Base-by-base conservation (phyloP, 345 rosid genomes). In the Eucalyptus caleyi region DNA sequence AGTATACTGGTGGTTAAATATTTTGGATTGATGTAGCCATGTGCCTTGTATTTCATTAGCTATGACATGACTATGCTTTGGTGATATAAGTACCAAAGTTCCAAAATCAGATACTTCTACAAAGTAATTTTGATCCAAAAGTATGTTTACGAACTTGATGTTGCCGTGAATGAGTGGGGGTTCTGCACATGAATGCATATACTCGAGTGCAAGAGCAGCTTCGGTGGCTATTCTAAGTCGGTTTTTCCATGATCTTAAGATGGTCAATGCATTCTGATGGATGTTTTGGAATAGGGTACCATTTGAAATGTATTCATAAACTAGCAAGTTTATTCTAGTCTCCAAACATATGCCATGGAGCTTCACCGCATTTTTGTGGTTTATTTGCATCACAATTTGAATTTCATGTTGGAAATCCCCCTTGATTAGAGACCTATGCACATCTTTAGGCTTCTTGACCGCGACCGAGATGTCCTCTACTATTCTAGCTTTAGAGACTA, bases 191-290 rank as follows among this genome's bases (percentile, higher is more conserved):
- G 72, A 62, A 7, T 62, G 34, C 72, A 62, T 62, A 62, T 62
- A 62, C 5, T 62, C 9, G 0, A 62, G 72, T 30, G 34, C 72
- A 62, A 62, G 34, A 62, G 72, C 19, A 6, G 3, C 34, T 30
- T 62, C 3, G 3, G 9, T 0, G 0, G 72, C 19, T 30, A 62
- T 30, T 62, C 34, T 7, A 2, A 62, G 9, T 0, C 2, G 3
- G 0, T 62, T 62, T 62, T 30, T 30, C 69, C 18, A 30, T 8
- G 34, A 62, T 14, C 19, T 1, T 14, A 62, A 62, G 3, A 62
- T 27, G 69, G 34, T 62, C 3, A 8, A 62, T 9, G 3, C 69
- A 62, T 62, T 62, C 0, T 62, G 0, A 30, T 62, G 34, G 34
- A 62, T 30, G 69, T 62, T 4, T 15, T 62, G 34, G 69, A 62